Conservation (phyloP, 352 stramenopile species). For the Globisporangium megalacanthum region DNA sequence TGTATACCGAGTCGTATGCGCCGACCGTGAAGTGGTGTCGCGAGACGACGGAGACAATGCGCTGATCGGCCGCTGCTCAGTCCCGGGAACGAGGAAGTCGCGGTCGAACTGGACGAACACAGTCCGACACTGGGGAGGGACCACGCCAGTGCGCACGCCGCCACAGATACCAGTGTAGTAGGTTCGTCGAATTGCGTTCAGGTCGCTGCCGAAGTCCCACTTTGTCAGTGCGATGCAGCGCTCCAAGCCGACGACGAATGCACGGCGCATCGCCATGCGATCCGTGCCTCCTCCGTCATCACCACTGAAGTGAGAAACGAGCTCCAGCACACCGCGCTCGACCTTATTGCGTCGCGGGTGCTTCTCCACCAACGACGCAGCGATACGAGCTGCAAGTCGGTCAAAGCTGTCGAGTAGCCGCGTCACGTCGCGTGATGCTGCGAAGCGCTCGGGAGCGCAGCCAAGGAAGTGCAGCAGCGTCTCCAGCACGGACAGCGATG, state of each 20-base stretch:
- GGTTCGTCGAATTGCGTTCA: slow-evolving; percentile 26
- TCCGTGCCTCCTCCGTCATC: not conserved
- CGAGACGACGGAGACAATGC: not conserved
- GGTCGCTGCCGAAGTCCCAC: slow-evolving; percentile 38
- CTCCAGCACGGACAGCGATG: slow-evolving; percentile 7
- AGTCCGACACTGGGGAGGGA: slow-evolving; percentile 30
- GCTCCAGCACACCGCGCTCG: not conserved
- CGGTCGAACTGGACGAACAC: slow-evolving; percentile 28
- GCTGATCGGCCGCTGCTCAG: not conserved
- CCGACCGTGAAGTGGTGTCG: not conserved
- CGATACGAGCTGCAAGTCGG: slow-evolving; percentile 15
- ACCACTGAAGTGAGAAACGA: not conserved
- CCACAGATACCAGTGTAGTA: slow-evolving; percentile 34
- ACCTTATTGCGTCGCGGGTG: slow-evolving; percentile 8
- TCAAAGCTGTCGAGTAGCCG: slow-evolving; percentile 15
- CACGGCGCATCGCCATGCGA: slow-evolving; percentile 2
- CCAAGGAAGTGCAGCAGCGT: slow-evolving; percentile 7
- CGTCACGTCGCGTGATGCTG: not conserved
- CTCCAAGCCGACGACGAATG: slow-evolving; percentile 7
- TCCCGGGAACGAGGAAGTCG: slow-evolving; percentile 20
- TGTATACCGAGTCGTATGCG: not conserved
- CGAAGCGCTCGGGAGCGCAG: not conserved
- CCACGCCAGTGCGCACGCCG: slow-evolving; percentile 34
- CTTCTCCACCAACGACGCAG: slow-evolving; percentile 18
- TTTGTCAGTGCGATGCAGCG: slow-evolving; percentile 32